phyloP scores from a whole-genome alignment of 192 early-diverging fungal genomes.

The Gigaspora rosea region DNA sequence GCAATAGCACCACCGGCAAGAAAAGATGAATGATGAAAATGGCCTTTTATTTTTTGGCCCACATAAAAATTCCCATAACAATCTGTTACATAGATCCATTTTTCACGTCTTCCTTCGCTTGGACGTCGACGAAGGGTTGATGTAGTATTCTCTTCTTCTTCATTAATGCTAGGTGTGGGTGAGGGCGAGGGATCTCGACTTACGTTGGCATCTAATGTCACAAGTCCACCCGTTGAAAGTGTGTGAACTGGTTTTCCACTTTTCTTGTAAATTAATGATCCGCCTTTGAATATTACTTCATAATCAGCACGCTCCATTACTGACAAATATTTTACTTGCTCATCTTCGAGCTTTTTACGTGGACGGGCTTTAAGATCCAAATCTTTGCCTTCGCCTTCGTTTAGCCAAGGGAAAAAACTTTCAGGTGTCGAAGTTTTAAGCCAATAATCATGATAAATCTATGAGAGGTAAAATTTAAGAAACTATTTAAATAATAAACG shows the following conservation, averaged over 20 bases:
- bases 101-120: background rate
- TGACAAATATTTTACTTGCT: constrained; percentile 41
- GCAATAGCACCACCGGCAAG: constrained; percentile 42
- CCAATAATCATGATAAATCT: constrained; percentile 46
- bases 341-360: constrained; percentile 35
- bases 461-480: background rate
- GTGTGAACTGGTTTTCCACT: constrained; percentile 42
- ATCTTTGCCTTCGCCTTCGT: constrained; percentile 40
- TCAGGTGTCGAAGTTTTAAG: constrained; percentile 38
- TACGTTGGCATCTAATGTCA: too few relatives aligned
- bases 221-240: constrained; percentile 5
- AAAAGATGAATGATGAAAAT: constrained; percentile 51
- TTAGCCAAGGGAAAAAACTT: constrained; percentile 50
- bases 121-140: too few relatives aligned
- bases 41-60: constrained; percentile 42
- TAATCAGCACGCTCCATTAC: constrained; percentile 40
- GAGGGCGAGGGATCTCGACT: background rate
- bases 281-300: constrained; percentile 38
- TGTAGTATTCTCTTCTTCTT: constrained; percentile 27
- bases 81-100: constrained; percentile 49
- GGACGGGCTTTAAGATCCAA: constrained; percentile 35
- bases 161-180: too few relatives aligned
- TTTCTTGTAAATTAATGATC: constrained; percentile 36
- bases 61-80: constrained; percentile 39
- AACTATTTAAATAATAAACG: background rate